Conservation (phyloP, 2,329 filamentous ascomycete genomes). For the Scedosporium boydii region DNA sequence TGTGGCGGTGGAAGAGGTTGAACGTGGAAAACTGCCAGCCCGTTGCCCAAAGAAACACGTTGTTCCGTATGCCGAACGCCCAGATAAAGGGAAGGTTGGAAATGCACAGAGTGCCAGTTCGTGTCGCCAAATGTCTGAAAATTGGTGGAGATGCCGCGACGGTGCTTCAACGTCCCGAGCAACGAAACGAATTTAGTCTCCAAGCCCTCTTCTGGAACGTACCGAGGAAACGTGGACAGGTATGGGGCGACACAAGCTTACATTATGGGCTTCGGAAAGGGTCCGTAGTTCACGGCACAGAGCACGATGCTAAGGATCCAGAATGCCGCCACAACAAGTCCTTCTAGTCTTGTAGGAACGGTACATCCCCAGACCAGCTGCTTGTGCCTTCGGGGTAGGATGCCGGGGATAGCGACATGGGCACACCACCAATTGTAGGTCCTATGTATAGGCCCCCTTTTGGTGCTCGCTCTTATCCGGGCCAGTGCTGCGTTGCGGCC, state of each 20-base stretch:
- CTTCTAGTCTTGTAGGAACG: slow-evolving; percentile 12
- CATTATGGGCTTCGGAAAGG: slow-evolving; percentile 13
- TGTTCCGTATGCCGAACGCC: slow-evolving; percentile 5
- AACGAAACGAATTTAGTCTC: neutral
- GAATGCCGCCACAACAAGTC: slow-evolving; percentile 10
- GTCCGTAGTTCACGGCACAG: slow-evolving; percentile 9
- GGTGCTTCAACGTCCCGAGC: neutral
- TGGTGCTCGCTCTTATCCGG: neutral
- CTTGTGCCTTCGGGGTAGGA: slow-evolving; percentile 9
- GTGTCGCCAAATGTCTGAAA: slow-evolving; percentile 11
- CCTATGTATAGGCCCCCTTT: neutral
- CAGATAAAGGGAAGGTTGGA: slow-evolving; percentile 12
- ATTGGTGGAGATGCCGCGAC: slow-evolving; percentile 7
- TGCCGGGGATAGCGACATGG: slow-evolving; percentile 9
- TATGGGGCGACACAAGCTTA: neutral
- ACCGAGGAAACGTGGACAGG: no score
- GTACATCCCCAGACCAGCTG: slow-evolving; percentile 12
- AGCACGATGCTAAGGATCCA: slow-evolving; percentile 11
- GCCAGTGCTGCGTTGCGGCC: neutral
- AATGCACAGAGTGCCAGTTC: slow-evolving; percentile 12
- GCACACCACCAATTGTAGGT: slow-evolving; percentile 8
- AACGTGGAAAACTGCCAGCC: slow-evolving; percentile 1
- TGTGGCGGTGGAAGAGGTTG: slow-evolving; percentile 1
- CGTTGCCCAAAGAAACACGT: neutral
- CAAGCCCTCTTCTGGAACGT: no score